These are phyloP conservation scores for Solanum chilense DNA, from an alignment of 257 asterid genomes.

Conservation along the genomic window DNA sequence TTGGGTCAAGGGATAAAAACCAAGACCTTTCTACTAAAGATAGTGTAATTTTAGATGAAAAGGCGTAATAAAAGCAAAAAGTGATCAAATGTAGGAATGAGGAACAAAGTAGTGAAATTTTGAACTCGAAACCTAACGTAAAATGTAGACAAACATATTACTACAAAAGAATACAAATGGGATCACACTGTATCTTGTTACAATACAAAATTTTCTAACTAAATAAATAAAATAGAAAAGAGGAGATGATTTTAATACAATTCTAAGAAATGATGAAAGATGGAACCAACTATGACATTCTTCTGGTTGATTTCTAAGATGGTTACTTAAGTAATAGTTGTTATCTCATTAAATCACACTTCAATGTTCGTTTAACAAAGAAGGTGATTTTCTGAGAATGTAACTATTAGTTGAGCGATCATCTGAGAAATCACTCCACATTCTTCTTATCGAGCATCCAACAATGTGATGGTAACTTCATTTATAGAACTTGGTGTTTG, in stretches of 20 bases:
- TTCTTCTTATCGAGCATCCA: slow-evolving; percentile 3
- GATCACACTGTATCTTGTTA: neutral
- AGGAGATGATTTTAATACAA: neutral
- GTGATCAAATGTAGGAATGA: neutral
- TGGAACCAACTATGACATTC: neutral
- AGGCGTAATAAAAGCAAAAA: neutral
- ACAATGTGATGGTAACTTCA: slow-evolving; percentile 2
- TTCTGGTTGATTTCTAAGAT: neutral
- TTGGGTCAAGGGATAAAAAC: neutral
- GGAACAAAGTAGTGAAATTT: neutral
- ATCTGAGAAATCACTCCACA: neutral
- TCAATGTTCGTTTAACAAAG: neutral
- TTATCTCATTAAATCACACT: neutral
- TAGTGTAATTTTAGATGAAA: neutral
- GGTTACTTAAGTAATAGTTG: neutral
- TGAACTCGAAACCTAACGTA: neutral
- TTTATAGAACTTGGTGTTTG: slow-evolving; percentile 1
- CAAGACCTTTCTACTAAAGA: neutral
- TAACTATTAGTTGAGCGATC: neutral
- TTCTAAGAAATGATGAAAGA: neutral
- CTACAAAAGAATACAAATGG: neutral
- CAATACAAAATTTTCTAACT: neutral
- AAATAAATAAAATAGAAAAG: neutral
- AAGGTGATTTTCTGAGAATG: neutral
- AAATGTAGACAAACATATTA: neutral